phyloP scores from a whole-genome alignment of 176 grass and related monocot genomes.

The Paspalum notatum region DNA sequence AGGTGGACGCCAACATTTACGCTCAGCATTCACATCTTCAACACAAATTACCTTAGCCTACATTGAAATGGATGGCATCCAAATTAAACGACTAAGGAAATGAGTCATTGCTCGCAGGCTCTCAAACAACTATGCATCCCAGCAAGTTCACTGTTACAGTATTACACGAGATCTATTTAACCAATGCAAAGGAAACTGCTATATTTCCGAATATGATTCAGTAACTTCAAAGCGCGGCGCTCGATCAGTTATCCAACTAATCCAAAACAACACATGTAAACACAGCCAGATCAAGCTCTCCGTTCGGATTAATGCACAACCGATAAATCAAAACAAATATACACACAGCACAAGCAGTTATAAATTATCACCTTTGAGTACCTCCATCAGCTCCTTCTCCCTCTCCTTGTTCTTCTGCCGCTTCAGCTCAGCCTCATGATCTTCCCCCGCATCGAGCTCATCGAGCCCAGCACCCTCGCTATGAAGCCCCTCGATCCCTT shows the following conservation, averaged over 20 bases:
- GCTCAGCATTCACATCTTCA: background rate
- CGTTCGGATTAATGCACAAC: background rate
- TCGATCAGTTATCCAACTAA: conserved; percentile 21
- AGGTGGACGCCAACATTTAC: background rate
- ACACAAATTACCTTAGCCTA: background rate
- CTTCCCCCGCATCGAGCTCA: conserved; percentile 34
- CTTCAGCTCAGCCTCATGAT: conserved; percentile 45
- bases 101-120: background rate
- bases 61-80: background rate
- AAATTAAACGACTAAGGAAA: background rate
- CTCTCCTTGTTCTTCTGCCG: conserved; percentile 48
- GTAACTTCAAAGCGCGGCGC: background rate
- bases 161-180: background rate
- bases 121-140: background rate
- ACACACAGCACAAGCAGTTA: conserved; percentile 14
- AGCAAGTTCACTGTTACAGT: background rate
- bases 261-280: background rate
- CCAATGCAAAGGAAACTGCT: background rate
- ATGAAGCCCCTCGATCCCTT: conserved; percentile 43
- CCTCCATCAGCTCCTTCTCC: conserved; percentile 76
- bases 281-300: conserved; percentile 6
- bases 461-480: conserved; percentile 28
- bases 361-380: conserved; percentile 66
- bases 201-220: background rate
- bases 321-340: conserved; percentile 14